Conservation (phyloP, 257 asterid species). For the Leonotis leonurus region DNA sequence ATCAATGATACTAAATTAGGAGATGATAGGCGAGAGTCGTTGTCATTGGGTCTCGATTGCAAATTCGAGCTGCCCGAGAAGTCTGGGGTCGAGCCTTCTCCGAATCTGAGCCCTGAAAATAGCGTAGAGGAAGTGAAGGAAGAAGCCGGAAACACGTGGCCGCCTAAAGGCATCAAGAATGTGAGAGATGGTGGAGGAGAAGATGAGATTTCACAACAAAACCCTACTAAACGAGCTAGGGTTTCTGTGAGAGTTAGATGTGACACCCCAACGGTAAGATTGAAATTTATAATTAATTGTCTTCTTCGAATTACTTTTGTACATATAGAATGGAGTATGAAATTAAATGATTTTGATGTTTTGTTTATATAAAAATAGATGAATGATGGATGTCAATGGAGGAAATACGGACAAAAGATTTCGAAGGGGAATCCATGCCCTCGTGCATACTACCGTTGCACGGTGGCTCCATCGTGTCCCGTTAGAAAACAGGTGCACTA, state of each 20-base stretch:
- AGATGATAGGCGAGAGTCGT: slow-evolving; percentile 30
- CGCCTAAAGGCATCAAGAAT: slow-evolving; percentile 34
- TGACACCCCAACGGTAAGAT: slow-evolving; percentile 75
- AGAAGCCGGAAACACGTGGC: slow-evolving; percentile 41
- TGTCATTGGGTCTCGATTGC: slow-evolving; percentile 61
- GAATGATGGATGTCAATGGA: slow-evolving; percentile 99
- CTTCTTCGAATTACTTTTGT: background rate
- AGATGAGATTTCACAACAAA: slow-evolving; percentile 54
- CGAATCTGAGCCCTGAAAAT: slow-evolving; percentile 40
- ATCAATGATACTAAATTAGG: slow-evolving; percentile 16
- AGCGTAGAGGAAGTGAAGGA: slow-evolving; percentile 55
- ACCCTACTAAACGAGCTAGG: slow-evolving; percentile 84
- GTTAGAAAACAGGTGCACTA: slow-evolving; percentile 71
- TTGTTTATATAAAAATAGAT: slow-evolving; percentile 29
- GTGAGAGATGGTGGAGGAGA: slow-evolving; percentile 42
- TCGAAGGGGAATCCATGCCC: slow-evolving; percentile 98
- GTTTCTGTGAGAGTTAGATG: slow-evolving; percentile 92
- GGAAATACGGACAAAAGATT: slow-evolving; percentile 92
- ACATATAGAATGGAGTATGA: too few species aligned
- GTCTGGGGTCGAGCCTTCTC: slow-evolving; percentile 19
- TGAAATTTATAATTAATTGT: background rate
- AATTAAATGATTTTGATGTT: background rate
- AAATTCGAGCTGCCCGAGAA: slow-evolving; percentile 28
- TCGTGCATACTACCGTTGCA: slow-evolving; percentile 95
- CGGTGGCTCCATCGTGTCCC: slow-evolving; percentile 81